phyloP scores from a whole-genome alignment of 2,329 filamentous ascomycete genomes.

The Ustilaginoidea virens region DNA sequence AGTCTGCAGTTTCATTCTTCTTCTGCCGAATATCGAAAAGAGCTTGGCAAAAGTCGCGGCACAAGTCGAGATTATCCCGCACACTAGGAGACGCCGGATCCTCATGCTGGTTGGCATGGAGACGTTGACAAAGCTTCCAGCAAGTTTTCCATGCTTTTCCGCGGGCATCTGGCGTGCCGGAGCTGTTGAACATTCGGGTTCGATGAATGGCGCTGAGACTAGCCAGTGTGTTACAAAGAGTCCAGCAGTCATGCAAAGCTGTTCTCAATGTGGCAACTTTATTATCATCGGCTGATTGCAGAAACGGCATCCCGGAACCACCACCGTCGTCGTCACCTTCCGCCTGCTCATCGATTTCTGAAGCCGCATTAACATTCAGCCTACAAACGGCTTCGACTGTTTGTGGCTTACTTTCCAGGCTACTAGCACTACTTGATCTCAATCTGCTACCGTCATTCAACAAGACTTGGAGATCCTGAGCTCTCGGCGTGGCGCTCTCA shows the following conservation, averaged over 20 bases:
- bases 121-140: constrained; percentile 80
- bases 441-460: constrained; percentile 37
- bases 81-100: constrained; percentile 51
- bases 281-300: constrained; percentile 34
- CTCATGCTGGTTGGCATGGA: constrained; percentile 71
- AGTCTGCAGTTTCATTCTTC: constrained; percentile 67
- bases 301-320: constrained; percentile 23
- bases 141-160: constrained; percentile 88
- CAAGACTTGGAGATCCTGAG: constrained; percentile 68
- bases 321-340: constrained; percentile 33
- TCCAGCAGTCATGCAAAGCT: constrained; percentile 83
- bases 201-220: constrained; percentile 73
- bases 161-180: constrained; percentile 59
- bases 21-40: constrained; percentile 74
- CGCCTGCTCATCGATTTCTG: constrained; percentile 41
- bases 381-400: no score
- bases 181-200: constrained; percentile 61
- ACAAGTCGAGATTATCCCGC: constrained; percentile 65
- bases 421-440: constrained; percentile 55
- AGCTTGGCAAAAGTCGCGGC: constrained; percentile 81
- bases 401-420: constrained; percentile 54
- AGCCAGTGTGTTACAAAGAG: constrained; percentile 78
- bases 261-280: constrained; percentile 56
- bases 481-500: constrained; percentile 62
- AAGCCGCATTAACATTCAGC: no score